These are phyloP conservation scores for Aspergillus saccharolyticus DNA, from an alignment of 495 filamentous ascomycete genomes.

Conservation along the genomic window DNA sequence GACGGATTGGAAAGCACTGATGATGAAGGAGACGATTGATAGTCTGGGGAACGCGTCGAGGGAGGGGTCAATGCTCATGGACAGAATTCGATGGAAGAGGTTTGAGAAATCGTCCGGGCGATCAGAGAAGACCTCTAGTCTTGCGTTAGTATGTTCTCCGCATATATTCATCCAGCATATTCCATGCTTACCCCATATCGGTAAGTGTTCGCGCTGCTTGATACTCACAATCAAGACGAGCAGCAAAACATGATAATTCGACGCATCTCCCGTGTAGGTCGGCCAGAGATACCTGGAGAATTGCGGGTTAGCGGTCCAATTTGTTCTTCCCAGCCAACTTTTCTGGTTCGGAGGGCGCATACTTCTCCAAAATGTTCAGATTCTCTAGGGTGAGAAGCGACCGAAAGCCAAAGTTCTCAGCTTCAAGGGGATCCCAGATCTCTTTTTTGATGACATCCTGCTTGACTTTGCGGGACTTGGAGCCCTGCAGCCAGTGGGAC, in stretches of 20 bases:
- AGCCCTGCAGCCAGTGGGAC: constrained; percentile 72
- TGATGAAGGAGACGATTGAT: constrained; percentile 79
- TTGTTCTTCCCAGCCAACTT: no score
- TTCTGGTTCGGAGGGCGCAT: constrained; percentile 14
- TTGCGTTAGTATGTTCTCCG: constrained; percentile 13
- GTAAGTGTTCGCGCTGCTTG: constrained; percentile 79
- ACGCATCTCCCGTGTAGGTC: constrained; percentile 80
- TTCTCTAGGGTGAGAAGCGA: constrained; percentile 82
- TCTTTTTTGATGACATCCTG: constrained; percentile 80
- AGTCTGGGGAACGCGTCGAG: constrained; percentile 66
- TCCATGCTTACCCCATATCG: constrained; percentile 73
- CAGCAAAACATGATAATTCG: constrained; percentile 84
- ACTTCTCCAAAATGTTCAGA: constrained; percentile 86
- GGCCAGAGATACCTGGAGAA: constrained; percentile 86
- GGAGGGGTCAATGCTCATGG: constrained; percentile 79
- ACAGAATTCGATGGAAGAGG: constrained; percentile 85
- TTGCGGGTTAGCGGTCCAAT: constrained; percentile 18
- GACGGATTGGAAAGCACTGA: constrained; percentile 87
- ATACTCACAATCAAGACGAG: constrained; percentile 81
- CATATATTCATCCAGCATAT: not conserved
- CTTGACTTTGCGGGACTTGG: constrained; percentile 69
- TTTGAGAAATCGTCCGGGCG: constrained; percentile 78
- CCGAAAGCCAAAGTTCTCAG: constrained; percentile 68
- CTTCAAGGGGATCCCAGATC: constrained; percentile 87
- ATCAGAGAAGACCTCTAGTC: constrained; percentile 65